These are phyloP conservation scores for Shiraia bambusicola DNA, from an alignment of 2,329 filamentous ascomycete species.

Conservation along the genomic window DNA sequence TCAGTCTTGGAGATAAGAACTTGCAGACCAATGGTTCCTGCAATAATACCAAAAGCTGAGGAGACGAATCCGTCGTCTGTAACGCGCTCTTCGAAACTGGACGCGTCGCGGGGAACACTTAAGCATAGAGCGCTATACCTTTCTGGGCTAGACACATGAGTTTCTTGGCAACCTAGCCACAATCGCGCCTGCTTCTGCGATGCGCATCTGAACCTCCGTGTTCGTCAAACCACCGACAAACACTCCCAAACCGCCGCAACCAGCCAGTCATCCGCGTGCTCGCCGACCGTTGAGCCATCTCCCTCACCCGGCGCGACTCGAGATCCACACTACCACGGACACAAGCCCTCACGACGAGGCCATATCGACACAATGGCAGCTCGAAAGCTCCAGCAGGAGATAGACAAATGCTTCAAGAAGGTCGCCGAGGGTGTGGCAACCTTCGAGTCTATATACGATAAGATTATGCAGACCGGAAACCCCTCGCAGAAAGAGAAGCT, in stretches of 20 bases:
- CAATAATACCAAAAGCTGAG: not conserved
- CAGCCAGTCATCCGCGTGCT: constrained; percentile 23
- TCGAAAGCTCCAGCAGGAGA: constrained; percentile 95
- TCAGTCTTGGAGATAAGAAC: not conserved
- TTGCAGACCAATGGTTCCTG: not conserved
- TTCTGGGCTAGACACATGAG: not conserved
- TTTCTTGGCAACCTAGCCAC: constrained; percentile 31
- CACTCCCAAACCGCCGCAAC: constrained; percentile 15
- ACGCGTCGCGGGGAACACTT: constrained; percentile 1
- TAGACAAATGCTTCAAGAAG: constrained; percentile 99
- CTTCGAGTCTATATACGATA: constrained; percentile 95
- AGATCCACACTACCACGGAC: constrained; percentile 13
- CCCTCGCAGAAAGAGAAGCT: constrained; percentile 96
- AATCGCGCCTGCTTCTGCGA: constrained; percentile 26
- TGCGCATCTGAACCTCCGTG: constrained; percentile 30
- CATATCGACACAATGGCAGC: constrained; percentile 71
- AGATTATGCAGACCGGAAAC: constrained; percentile 91
- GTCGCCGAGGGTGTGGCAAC: constrained; percentile 87
- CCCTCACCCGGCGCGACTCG: constrained; percentile 14
- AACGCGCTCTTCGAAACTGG: not conserved
- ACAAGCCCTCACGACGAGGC: constrained; percentile 36
- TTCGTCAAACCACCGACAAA: constrained; percentile 25
- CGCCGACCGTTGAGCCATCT: constrained; percentile 11
- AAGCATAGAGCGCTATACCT: too few species aligned
- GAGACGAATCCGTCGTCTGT: not conserved